phyloP scores from a whole-genome alignment of 2,329 filamentous ascomycete genomes.

The Thelonectria rubi region DNA sequence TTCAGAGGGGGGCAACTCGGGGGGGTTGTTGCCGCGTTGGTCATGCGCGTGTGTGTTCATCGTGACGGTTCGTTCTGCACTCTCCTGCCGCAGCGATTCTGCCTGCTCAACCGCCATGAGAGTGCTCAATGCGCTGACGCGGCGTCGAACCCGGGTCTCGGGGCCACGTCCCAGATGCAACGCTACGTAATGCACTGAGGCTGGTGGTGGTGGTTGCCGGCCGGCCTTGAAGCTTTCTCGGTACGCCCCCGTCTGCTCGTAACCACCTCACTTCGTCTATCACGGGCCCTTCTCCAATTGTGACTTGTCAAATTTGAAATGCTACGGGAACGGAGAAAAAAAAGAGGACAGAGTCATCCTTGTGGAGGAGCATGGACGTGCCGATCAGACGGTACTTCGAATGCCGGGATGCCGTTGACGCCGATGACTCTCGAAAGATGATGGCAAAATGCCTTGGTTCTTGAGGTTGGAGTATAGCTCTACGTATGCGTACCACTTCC shows the following conservation, averaged over 20 bases:
- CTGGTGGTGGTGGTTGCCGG: slow-evolving; percentile 2
- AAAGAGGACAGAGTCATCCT: background rate
- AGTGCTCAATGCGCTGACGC: slow-evolving; percentile 10
- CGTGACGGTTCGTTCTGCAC: too few relatives aligned
- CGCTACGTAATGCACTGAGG: slow-evolving; percentile 17
- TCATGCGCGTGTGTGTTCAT: too few relatives aligned
- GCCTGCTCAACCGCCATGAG: slow-evolving; percentile 1
- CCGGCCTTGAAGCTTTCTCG: background rate
- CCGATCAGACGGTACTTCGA: slow-evolving; percentile 5
- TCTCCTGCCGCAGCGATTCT: too few relatives aligned
- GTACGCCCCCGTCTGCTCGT: background rate
- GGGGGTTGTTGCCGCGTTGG: too few relatives aligned
- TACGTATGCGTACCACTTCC: too few relatives aligned
- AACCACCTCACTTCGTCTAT: background rate
- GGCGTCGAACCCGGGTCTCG: slow-evolving; percentile 4
- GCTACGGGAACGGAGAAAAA: background rate
- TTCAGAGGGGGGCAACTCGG: too few relatives aligned
- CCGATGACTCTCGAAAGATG: background rate
- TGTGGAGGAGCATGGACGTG: background rate
- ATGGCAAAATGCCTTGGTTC: slow-evolving; percentile 14
- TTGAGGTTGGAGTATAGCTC: too few relatives aligned
- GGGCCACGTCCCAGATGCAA: background rate
- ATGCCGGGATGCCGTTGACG: slow-evolving; percentile 15
- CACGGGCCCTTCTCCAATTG: background rate
- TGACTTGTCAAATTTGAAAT: background rate